Percentiles rank a stretch among this genome's conserved stretches.
Evolutionary conservation across 306 rosid species (phyloP).

Genomic region (Abrus pulchellus): DNA sequence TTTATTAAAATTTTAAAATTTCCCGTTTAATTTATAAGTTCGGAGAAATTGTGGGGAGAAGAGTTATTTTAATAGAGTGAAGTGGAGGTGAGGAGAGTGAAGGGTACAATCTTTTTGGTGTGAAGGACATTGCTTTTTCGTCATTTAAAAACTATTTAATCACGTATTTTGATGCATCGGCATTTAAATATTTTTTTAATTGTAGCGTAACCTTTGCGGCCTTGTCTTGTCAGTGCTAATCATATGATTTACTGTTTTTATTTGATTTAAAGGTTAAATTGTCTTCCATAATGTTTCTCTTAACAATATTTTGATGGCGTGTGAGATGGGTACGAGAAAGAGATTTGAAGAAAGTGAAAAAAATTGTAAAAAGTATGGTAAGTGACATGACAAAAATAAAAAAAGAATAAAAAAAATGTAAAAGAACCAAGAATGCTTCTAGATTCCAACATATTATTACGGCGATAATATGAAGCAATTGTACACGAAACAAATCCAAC

Average conservation of each 20-base stretch:
- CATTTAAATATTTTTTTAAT: background rate
- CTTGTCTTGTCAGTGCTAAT: background rate
- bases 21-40: too few species aligned
- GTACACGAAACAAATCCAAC: slow-evolving; percentile 30
- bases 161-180: background rate
- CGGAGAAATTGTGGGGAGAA: background rate
- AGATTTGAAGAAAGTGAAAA: too few species aligned
- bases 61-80: background rate
- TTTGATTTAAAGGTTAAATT: slow-evolving; percentile 5
- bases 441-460: background rate
- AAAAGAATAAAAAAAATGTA: too few species aligned
- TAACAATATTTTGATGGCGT: too few species aligned
- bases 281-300: background rate
- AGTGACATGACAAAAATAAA: too few species aligned
- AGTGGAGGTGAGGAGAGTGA: background rate
- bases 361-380: too few species aligned
- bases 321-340: too few species aligned
- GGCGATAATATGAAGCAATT: slow-evolving; percentile 6
- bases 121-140: background rate
- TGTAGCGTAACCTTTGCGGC: slow-evolving; percentile 28
- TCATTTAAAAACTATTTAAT: background rate
- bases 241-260: background rate
- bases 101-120: too few species aligned
- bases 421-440: too few species aligned
- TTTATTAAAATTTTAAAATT: too few species aligned